Conservation (phyloP, 768 basidiomycete species). For the Amanita pseudoporphyria region DNA sequence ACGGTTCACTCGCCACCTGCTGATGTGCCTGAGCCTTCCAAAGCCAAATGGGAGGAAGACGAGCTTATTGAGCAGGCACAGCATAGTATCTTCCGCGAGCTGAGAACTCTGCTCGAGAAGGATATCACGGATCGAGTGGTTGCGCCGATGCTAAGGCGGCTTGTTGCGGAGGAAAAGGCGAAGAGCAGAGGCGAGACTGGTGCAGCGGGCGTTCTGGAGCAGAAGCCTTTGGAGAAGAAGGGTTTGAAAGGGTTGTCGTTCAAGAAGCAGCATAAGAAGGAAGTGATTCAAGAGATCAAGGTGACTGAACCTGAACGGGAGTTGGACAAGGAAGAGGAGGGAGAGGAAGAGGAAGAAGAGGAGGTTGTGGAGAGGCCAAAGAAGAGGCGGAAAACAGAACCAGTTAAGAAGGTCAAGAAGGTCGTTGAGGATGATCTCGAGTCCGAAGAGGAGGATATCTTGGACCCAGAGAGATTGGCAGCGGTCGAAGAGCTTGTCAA, state of each 20-base stretch:
- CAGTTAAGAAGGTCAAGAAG: slow-evolving; percentile 23
- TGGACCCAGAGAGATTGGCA: slow-evolving; percentile 16
- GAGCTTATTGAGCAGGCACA: slow-evolving; percentile 49
- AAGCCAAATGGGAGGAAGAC: slow-evolving; percentile 40
- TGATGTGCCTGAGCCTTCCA: slow-evolving; percentile 24
- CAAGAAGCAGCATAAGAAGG: slow-evolving; percentile 35
- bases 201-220: slow-evolving; percentile 6
- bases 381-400: slow-evolving; percentile 51
- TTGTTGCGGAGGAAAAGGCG: slow-evolving; percentile 48
- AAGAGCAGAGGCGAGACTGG: slow-evolving; percentile 25
- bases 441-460: slow-evolving; percentile 50
- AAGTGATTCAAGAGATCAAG: slow-evolving; percentile 26
- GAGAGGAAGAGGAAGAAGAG: slow-evolving; percentile 19
- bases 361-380: slow-evolving; percentile 37
- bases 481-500: slow-evolving; percentile 23
- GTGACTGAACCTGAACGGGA: slow-evolving; percentile 19
- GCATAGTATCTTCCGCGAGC: slow-evolving; percentile 46
- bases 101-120: slow-evolving; percentile 46
- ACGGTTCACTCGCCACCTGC: slow-evolving; percentile 36
- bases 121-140: slow-evolving; percentile 59
- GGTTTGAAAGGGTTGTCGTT: slow-evolving; percentile 38
- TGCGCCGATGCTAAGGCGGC: slow-evolving; percentile 37
- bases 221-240: slow-evolving; percentile 24
- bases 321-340: slow-evolving; percentile 20
- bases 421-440: slow-evolving; percentile 35